Base-by-base conservation (phyloP, 441 rosid genomes). In the Macaranga tanarius region DNA sequence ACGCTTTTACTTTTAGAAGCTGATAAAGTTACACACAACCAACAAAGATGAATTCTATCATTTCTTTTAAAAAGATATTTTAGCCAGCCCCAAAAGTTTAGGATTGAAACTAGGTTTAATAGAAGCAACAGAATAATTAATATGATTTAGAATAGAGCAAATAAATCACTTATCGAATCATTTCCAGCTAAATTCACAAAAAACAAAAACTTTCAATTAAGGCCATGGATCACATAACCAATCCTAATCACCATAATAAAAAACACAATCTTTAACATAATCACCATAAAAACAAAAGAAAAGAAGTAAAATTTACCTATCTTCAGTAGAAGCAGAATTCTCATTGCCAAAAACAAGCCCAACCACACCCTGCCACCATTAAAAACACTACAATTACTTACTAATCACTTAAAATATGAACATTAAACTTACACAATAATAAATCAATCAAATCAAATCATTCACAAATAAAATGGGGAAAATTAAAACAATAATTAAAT, bases 291-390 rank as follows among this genome's bases (percentile, higher is more conserved):
- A 22, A 4, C 19, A 50, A 15, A 9, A 59, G 58, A 52, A 57
- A 28, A 10, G 11, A 13, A 48, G 4, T 52, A 54, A 12, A 73
- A 7, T 17, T 62, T 79, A 92, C 99, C 97, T 87, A 71, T 93
- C 98, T 77, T 86, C 98, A 70, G 73, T 84, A 7, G 97, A 90
- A 76, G 86, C 82, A 20, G 92, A 88, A 80, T 86, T 89, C 79
- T 91, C 99, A 68, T 86, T 86, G 51, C 99, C 97, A 61, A 95
- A 91, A 73, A 95, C 96, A 60, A 89, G 86, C 73, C 97, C 98
- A 54, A 95, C 97, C 76, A 95, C 90, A 45, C 98, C 98, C 99
- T 95, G 90, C 60, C 80, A 64, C 80, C 80, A 62, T 77, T 71
- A 45, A 77, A 66, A 2, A 28, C 26, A 9, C 7, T 3, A 23